Percentiles rank a stretch among this genome's conserved stretches.
Conservation (phyloP, 257 asterid genomes). For the Plectranthus barbatus region DNA sequence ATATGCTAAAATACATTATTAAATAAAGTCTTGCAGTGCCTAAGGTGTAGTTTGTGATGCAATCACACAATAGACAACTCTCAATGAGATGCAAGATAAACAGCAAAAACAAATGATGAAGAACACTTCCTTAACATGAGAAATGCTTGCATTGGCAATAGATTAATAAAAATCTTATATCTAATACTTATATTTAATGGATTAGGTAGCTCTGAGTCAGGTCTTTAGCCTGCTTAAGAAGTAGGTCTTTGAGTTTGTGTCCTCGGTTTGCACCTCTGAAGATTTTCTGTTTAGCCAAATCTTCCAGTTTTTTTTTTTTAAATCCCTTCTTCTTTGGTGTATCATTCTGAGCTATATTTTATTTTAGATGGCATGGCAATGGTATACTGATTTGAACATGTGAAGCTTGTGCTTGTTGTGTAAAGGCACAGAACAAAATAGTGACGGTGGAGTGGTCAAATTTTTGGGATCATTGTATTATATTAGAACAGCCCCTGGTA, state of each 20-base stretch:
- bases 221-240: neutral
- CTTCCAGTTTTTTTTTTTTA: neutral
- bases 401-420: slow-evolving; percentile 17
- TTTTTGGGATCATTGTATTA: slow-evolving; percentile 46
- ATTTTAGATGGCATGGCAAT: neutral
- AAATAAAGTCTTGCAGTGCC: no score
- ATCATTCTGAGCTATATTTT: neutral
- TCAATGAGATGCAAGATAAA: neutral
- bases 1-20: no score
- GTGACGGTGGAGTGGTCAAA: slow-evolving; percentile 23
- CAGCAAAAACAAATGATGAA: neutral
- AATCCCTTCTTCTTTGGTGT: neutral
- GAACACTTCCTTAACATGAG: neutral
- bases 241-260: neutral
- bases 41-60: no score
- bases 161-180: neutral
- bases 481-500: slow-evolving; percentile 31
- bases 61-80: neutral
- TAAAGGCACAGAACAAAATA: slow-evolving; percentile 18
- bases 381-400: slow-evolving; percentile 3
- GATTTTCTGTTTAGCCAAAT: neutral
- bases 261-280: neutral
- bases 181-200: no score
- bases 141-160: no score
- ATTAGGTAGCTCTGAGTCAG: no score